Percentiles rank a stretch among this genome's conserved stretches.
phyloP scores from a whole-genome alignment of 257 asterid genomes.

The Solanum chmielewskii region DNA sequence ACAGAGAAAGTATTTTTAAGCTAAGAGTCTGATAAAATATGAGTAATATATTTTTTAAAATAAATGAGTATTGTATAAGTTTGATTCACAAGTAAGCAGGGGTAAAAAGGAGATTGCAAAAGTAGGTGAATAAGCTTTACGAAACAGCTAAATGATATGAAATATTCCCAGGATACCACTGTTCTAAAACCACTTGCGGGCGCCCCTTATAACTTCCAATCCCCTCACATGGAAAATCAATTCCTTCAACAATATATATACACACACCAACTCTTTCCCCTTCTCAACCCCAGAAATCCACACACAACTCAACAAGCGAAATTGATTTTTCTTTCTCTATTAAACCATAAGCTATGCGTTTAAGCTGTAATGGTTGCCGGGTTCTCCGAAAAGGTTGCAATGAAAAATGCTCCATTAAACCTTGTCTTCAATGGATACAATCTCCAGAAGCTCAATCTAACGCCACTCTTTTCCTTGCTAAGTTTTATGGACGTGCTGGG shows the following conservation, averaged over 20 bases:
- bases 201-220: neutral
- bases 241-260: neutral
- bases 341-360: conserved; percentile 4
- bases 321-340: neutral
- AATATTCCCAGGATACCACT: conserved; percentile 4
- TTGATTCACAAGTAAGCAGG: neutral
- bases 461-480: conserved; percentile 37
- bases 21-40: too few relatives aligned
- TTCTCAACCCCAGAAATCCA: neutral
- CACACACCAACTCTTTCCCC: neutral
- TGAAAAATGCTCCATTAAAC: conserved; percentile 20
- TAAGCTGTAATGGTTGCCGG: conserved; percentile 45
- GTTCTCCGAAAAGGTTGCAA: conserved; percentile 33
- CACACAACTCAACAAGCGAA: neutral
- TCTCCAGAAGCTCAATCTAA: conserved; percentile 31
- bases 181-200: conserved; percentile 19
- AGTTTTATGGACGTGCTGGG: conserved; percentile 42
- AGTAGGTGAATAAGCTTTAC: neutral
- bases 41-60: neutral
- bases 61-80: neutral
- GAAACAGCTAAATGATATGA: conserved; percentile 2
- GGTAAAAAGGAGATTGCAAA: neutral
- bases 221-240: neutral
- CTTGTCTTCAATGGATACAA: conserved; percentile 35
- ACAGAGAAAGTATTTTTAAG: too few relatives aligned